Evolutionary conservation across 2,329 filamentous ascomycete species (phyloP), one percentile per base, ranked within the genome.

Genomic region (Trichophyton simii): DNA sequence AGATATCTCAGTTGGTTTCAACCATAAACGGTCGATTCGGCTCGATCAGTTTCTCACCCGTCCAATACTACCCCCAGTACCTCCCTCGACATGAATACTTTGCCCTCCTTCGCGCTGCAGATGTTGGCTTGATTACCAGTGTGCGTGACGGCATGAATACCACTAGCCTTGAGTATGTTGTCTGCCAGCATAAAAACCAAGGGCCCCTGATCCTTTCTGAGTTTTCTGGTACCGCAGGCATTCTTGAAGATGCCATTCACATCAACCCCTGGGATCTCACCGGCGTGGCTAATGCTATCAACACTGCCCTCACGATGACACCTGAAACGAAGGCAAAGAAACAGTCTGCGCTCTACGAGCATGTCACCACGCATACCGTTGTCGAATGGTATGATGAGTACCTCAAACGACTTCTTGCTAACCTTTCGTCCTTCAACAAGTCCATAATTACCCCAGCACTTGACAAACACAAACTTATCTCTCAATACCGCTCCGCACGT

Each of bases 81-180:
- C 82, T 97, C 54, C 87, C 85, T 57, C 87, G 87, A 66, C 87
- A 91, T 68, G 91, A 97, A 75, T 97, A 97, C 74, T 95, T 96
- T 73, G 91, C 92, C 3, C 82, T 97, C n/a, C 82, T 97, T 59
- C 86, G 92, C 25, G 85, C 90, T 2, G 91, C 88, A 38, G 91
- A 97, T 72, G 89, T 96, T 66, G 92, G 91, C 3, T 80, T 97
- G 58, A 96, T 97, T 73, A 96, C 94, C 5, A 96, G 90, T 67
- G 91, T 97, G 22, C 85, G 92, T 63, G 94, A 97, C 72, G 92
- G 92, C 62, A 96, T 97, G 91, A 97, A 96, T 78, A 96, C 92
- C 0, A 96, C 91, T 20, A 95, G 90, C 72, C 79, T 97, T 67
- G 94, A 97, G 75, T 97, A 96, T 72, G 86, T 97, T 62, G 83